Conservation (phyloP, 1,284 basidiomycete genomes). For the Erythrobasidium hasegawianum region DNA sequence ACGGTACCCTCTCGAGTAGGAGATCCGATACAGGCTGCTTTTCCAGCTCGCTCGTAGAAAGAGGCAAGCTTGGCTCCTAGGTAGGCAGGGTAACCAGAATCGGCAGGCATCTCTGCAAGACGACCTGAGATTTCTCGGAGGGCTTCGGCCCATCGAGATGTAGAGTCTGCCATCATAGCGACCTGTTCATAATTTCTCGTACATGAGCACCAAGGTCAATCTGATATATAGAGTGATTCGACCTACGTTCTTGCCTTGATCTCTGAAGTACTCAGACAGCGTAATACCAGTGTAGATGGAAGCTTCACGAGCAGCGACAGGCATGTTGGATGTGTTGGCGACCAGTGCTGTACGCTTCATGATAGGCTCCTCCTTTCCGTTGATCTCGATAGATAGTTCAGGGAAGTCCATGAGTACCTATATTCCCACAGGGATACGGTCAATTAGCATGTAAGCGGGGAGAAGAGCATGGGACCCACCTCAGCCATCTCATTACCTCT, state of each 20-base stretch:
- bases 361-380: slow-evolving; percentile 92
- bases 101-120: slow-evolving; percentile 98
- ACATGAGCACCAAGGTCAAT: no score
- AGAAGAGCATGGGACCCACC: slow-evolving; percentile 59
- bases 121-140: slow-evolving; percentile 99
- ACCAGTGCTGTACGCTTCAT: slow-evolving; percentile 99
- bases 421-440: not conserved
- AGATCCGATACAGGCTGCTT: slow-evolving; percentile 86
- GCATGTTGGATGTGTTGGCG: slow-evolving; percentile 99
- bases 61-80: slow-evolving; percentile 90
- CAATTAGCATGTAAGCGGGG: not conserved
- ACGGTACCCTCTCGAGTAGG: slow-evolving; percentile 87
- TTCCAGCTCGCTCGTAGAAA: slow-evolving; percentile 99
- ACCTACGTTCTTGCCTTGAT: slow-evolving; percentile 87
- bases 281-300: slow-evolving; percentile 99
- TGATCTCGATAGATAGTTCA: slow-evolving; percentile 82
- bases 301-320: slow-evolving; percentile 97
- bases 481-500: slow-evolving; percentile 84
- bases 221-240: no score
- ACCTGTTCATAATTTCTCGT: no score
- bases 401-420: slow-evolving; percentile 67
- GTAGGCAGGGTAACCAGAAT: slow-evolving; percentile 98
- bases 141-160: slow-evolving; percentile 98
- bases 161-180: slow-evolving; percentile 99
- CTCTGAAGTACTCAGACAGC: slow-evolving; percentile 98